Percentiles rank a stretch among this genome's conserved stretches.
Conservation (phyloP, 768 basidiomycete species). For the Hortiboletus campestris region DNA sequence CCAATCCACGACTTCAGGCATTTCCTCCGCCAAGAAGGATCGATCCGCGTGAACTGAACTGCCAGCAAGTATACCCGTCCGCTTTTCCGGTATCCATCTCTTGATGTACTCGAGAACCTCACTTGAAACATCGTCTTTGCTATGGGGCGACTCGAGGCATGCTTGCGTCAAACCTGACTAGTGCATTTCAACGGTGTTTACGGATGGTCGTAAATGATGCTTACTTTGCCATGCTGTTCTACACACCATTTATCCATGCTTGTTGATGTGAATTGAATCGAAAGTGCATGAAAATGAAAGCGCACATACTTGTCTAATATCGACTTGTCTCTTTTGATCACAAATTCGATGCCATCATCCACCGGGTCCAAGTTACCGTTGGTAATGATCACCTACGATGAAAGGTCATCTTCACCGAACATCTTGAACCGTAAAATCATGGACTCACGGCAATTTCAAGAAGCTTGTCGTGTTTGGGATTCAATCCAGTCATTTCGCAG, state of each 20-base stretch:
- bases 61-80: conserved; percentile 74
- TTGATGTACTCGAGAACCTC: conserved; percentile 76
- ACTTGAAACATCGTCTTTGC: conserved; percentile 55
- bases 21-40: conserved; percentile 67
- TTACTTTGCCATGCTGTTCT: conserved; percentile 72
- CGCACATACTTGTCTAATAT: conserved; percentile 63
- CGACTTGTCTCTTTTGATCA: conserved; percentile 70
- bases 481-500: conserved; percentile 84
- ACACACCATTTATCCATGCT: conserved; percentile 92
- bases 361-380: conserved; percentile 78
- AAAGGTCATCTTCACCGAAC: not conserved
- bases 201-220: conserved; percentile 13
- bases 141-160: conserved; percentile 70
- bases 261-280: not conserved
- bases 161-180: conserved; percentile 82
- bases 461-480: conserved; percentile 64
- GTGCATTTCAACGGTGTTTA: not conserved
- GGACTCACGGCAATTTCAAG: conserved; percentile 68
- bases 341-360: conserved; percentile 75
- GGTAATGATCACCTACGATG: conserved; percentile 74
- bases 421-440: not conserved
- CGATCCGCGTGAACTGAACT: conserved; percentile 85
- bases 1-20: conserved; percentile 79
- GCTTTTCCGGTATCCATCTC: conserved; percentile 72
- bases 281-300: not conserved